phyloP scores from a whole-genome alignment of 164 flowering plant genomes.

The Vitis vinifera region DNA sequence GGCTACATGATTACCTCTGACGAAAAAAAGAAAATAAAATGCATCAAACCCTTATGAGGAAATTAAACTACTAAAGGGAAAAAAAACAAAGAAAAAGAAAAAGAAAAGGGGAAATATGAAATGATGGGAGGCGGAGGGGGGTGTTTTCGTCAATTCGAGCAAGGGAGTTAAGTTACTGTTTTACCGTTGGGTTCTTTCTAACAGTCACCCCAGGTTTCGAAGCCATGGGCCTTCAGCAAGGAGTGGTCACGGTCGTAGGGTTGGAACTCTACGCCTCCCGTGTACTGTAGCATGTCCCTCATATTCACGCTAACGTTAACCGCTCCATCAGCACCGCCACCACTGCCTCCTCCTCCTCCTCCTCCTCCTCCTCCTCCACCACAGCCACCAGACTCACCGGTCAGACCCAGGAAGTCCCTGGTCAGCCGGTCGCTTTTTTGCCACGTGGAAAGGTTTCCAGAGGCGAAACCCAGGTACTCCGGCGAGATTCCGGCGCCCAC shows the following conservation, averaged over 20 bases:
- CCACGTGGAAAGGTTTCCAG: slow-evolving; percentile 36
- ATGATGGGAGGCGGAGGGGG: background rate
- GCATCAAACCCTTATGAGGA: background rate
- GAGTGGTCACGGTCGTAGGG: slow-evolving; percentile 39
- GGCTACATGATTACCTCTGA: too few species aligned
- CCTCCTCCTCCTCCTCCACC: slow-evolving; percentile 11
- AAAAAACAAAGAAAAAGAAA: background rate
- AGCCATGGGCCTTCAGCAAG: slow-evolving; percentile 32
- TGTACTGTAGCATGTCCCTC: slow-evolving; percentile 36
- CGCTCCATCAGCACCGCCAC: slow-evolving; percentile 1
- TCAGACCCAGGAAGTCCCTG: slow-evolving; percentile 78
- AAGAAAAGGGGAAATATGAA: background rate
- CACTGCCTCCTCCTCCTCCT: too few species aligned
- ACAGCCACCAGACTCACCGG: slow-evolving; percentile 23
- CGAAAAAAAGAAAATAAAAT: background rate
- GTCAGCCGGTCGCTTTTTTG: slow-evolving; percentile 56
- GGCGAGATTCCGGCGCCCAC: slow-evolving; percentile 12
- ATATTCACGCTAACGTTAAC: slow-evolving; percentile 24
- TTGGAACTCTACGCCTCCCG: slow-evolving; percentile 30
- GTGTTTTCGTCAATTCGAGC: slow-evolving; percentile 5
- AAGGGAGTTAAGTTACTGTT: background rate
- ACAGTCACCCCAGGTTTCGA: slow-evolving; percentile 38
- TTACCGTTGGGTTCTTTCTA: slow-evolving; percentile 3
- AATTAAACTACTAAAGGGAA: background rate
- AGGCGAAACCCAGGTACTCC: slow-evolving; percentile 12